Evolutionary conservation across 345 rosid genomes (phyloP), one percentile per base, ranked within the genome.

Genomic region (Eucalyptus decipiens): DNA sequence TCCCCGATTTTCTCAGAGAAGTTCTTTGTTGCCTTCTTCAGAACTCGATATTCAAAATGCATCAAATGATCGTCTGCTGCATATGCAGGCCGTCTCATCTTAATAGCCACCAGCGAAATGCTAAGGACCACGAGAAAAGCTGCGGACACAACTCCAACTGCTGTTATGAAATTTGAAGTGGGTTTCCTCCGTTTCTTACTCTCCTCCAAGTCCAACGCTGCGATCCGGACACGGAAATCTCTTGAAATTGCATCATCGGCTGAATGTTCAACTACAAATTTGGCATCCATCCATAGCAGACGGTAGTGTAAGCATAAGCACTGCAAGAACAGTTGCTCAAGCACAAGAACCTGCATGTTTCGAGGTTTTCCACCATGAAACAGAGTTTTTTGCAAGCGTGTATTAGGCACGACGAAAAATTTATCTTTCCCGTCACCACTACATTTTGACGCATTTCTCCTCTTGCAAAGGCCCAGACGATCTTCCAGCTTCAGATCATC

Each of bases 291-390:
- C 91, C 92, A 90, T n/a, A 87, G n/a, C 51, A 40, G 54, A 86
- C 93, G 14, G 56, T 21, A 5, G 34, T 49, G 85, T 90, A 93
- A 9, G 90, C 76, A 88, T 90, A 92, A 52, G 93, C 92, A 34
- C 80, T 90, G 87, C 94, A 91, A 4, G 93, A 89, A 48, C 93
- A 93, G 88, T 88, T 90, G 34, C 85, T 92, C 8, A 88, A 88
- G 90, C 93, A 93, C 21, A 83, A 50, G 4, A 34, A 58, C 49
- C 52, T 88, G 80, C 94, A 93, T 23, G 67, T 88, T 48, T 58
- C 62, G 2, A 40, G 48, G 80, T 87, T 72, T 72, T 50, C 88
- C 21, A n/a, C 90, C 19, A 81, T 11, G 37, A 47, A 83, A 17
- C 81, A 21, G 90, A 34, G 87, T 88, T 45, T 21, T 45, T 3